A percentile compares a stretch with the other conserved stretches of the same genome.
Conservation (phyloP, 2,329 filamentous ascomycete genomes). For the Capronia epimyces region DNA sequence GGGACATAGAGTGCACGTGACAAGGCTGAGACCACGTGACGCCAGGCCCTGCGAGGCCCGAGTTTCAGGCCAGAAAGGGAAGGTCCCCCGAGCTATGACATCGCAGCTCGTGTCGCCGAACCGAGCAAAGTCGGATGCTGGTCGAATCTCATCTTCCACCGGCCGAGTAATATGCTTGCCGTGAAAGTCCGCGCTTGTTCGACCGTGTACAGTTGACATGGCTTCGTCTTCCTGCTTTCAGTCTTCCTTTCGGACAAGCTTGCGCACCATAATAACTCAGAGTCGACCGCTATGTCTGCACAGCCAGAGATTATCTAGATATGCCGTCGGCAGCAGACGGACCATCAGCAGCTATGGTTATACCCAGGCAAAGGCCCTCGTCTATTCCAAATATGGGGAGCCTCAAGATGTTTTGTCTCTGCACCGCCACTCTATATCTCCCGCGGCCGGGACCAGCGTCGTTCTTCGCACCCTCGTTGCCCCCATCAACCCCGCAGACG, state of each 20-base stretch:
- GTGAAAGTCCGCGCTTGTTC: background rate
- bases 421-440: conserved; percentile 47
- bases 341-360: conserved; percentile 46
- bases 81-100: background rate
- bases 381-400: conserved; percentile 46
- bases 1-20: background rate
- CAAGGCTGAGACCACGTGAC: background rate
- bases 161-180: background rate
- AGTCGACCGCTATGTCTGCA: conserved; percentile 6
- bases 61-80: background rate
- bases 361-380: conserved; percentile 46
- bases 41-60: background rate
- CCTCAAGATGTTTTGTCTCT: conserved; percentile 46
- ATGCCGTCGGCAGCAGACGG: conserved; percentile 28
- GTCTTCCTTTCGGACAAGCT: conserved; percentile 4
- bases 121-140: background rate
- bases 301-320: background rate
- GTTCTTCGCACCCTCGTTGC: conserved; percentile 84
- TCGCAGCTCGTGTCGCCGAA: background rate
- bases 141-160: background rate
- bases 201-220: conserved; percentile 2
- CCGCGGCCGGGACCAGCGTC: conserved; percentile 55
- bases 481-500: conserved; percentile 93
- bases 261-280: conserved; percentile 3
- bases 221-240: background rate